Evolutionary conservation across 805 yeast species (phyloP), one percentile per base, ranked within the genome.

Genomic region (Candida ipomoeae): DNA sequence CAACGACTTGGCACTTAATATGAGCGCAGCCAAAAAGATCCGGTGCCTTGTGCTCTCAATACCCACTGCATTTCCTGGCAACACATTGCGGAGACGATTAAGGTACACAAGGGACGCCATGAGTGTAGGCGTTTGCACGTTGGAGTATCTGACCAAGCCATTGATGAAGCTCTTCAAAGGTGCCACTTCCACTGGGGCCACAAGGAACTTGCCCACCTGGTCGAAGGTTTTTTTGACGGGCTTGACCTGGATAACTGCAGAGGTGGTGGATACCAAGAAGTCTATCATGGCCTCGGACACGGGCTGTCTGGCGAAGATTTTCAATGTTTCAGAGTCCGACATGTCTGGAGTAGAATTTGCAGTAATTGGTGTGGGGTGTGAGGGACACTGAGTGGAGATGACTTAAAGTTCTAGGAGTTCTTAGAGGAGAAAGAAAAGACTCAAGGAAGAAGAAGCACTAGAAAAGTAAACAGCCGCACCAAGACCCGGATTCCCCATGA

Each of bases 41-140:
- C 98, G 79, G 72, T 92, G 99, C 63, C 95, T 81, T 7, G 98
- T 90, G 48, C 97, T 87, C 52, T 82, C 89, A 78, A 91, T 89
- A 15, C 98, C 98, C 52, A 85, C 81, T 11, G 96, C 94, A 65
- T 87, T 87, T 29, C 88, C 81, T 2, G 98, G 98, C 48, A 92
- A 78, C 6, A 85, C 77, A 48, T 81, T 78, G 58, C 92, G 81
- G 59, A 94, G 75, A 57, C 89, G 85, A 49, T 85, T 83, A 53
- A 92, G 74, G 66, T 89, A 92, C 14, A 90, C 91, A 48, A 91
- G 75, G 5, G 96, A 80, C 18, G 97, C 84, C 98, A 94, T 92
- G 55, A 92, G 77, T 0, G 98, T 92, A 34, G 97, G 89, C 3
- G 96, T 87, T 69, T 90, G 96, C 39, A 92, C 98, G 65, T 91